phyloP scores from a whole-genome alignment of 1,284 basidiomycete species.

The Crepidotus sp. region DNA sequence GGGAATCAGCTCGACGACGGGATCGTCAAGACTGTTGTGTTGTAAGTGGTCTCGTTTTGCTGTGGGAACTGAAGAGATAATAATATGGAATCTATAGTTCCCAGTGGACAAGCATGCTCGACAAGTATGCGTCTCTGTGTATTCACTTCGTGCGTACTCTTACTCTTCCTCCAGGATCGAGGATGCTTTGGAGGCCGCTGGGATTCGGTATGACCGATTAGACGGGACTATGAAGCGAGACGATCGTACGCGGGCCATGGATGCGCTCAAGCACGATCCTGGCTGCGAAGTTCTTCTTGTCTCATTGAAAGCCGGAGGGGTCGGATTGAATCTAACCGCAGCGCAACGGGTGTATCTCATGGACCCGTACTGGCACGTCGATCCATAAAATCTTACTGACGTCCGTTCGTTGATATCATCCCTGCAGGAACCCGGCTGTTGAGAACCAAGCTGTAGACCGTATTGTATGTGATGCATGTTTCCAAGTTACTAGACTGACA shows the following conservation, averaged over 20 bases:
- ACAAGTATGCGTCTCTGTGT: constrained; percentile 52
- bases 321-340: constrained; percentile 90
- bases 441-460: constrained; percentile 95
- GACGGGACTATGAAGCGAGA: constrained; percentile 98
- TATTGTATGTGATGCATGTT: constrained; percentile 44
- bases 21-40: constrained; percentile 81
- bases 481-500: constrained; percentile 17
- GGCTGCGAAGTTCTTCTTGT: constrained; percentile 88
- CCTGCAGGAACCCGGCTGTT: constrained; percentile 84
- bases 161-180: constrained; percentile 54
- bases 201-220: constrained; percentile 81
- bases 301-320: constrained; percentile 93
- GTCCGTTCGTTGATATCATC: constrained; percentile 4
- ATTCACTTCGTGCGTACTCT: constrained; percentile 4
- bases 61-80: background rate
- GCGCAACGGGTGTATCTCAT: constrained; percentile 89
- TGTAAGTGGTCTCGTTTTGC: constrained; percentile 46
- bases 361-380: constrained; percentile 84
- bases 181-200: constrained; percentile 75
- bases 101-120: constrained; percentile 94
- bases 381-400: background rate
- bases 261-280: constrained; percentile 78
- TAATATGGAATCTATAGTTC: constrained; percentile 42
- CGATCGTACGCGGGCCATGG: constrained; percentile 84
- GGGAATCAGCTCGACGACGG: constrained; percentile 65